Evolutionary conservation across 2,329 filamentous ascomycete species (phyloP), one percentile per base, ranked within the genome.

Genomic region (Xylariaceae sp.): DNA sequence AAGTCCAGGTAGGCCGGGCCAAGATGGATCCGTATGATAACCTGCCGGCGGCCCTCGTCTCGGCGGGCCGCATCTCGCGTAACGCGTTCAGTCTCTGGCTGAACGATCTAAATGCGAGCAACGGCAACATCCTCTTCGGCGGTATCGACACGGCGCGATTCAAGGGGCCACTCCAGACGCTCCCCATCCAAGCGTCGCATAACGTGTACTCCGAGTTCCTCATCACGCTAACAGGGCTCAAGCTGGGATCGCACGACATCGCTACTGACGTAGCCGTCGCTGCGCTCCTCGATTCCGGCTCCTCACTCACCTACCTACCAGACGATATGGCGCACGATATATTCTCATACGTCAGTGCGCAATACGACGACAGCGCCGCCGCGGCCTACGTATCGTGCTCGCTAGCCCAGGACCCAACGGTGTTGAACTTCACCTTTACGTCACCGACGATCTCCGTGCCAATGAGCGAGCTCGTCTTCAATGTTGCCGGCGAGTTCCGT

Each of bases 51-150:
- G 82, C 82, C 61, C 77, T 92, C 76, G 82, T 82, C 1, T 73
- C 82, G 35, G 77, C 82, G 3, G 85, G 84, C 6, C 57, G 80
- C 53, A 90, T 90, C 64, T 74, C 80, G 15, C 85, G 86, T 15
- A 87, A 82, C 57, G 86, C 88, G 1, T 92, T 87, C 75, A 90
- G 87, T 69, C 74, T 93, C 49, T 92, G 87, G 85, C 77, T 92
- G 15, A 88, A 92, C 73, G 88, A 91, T 68, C 75, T 90, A 6
- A 80, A 86, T 63, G 77, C 87, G 23, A 82, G 74, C 66, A 83
- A 78, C 0, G 89, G 89, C 56, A 86, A 77, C 61, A 85, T 92
- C 56, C 75, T 92, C 1, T 92, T 92, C 66, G 89, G 89, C 35
- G 89, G 89, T 35, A 81, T 92, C 59, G 87, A 92, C 72, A 82